These are phyloP conservation scores for Stemphylium vesicarium DNA, from an alignment of 2,329 filamentous ascomycete genomes.

Conservation along the genomic window DNA sequence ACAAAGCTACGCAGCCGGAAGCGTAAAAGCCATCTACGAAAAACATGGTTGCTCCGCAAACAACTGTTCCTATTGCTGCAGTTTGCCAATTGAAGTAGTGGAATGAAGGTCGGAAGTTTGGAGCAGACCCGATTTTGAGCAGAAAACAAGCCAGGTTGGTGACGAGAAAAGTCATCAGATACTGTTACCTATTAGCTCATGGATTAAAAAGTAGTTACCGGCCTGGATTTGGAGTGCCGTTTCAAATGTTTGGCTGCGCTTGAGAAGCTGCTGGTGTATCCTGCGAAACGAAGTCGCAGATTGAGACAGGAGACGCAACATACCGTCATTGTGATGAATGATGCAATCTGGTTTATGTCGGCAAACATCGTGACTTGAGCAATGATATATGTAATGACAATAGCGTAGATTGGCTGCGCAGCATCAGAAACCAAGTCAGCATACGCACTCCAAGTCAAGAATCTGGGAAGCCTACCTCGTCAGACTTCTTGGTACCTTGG, in stretches of 20 bases:
- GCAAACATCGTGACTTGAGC: slow-evolving; percentile 82
- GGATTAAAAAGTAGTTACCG: background rate
- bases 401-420: slow-evolving; percentile 68
- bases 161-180: slow-evolving; percentile 89
- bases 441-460: background rate
- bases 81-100: slow-evolving; percentile 90
- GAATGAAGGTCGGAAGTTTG: slow-evolving; percentile 87
- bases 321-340: slow-evolving; percentile 84
- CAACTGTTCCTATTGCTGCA: slow-evolving; percentile 74
- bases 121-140: slow-evolving; percentile 83
- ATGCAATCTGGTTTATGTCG: slow-evolving; percentile 86
- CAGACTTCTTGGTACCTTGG: slow-evolving; percentile 71
- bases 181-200: slow-evolving; percentile 46
- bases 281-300: too few species aligned
- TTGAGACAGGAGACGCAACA: background rate
- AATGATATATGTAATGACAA: slow-evolving; percentile 75
- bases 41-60: slow-evolving; percentile 84
- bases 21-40: slow-evolving; percentile 87
- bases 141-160: slow-evolving; percentile 88
- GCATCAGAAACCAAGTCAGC: background rate
- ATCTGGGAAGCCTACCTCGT: slow-evolving; percentile 57
- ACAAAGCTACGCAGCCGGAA: slow-evolving; percentile 72
- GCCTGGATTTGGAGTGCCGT: too few species aligned
- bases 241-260: too few species aligned
- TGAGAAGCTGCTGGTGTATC: too few species aligned